phyloP scores from a whole-genome alignment of 2,329 filamentous ascomycete species.

The Thielaviopsis euricoi region DNA sequence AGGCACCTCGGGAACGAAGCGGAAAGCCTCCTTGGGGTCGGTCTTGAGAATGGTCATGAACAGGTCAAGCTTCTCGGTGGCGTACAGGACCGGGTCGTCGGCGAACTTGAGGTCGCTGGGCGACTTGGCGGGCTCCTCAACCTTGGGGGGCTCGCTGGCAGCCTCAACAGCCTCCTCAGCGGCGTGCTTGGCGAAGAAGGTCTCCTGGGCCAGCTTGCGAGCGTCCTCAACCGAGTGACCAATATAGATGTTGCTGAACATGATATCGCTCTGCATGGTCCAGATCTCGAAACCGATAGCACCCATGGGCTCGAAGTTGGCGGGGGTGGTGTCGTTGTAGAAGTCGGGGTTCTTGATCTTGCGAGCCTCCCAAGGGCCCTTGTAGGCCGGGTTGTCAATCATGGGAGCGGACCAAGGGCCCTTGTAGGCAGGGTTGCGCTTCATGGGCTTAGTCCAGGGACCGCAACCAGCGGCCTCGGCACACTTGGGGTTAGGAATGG shows the following conservation, averaged over 20 bases:
- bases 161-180: constrained; percentile 69
- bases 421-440: constrained; percentile 93
- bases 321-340: constrained; percentile 91
- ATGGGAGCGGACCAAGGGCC: constrained; percentile 90
- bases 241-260: constrained; percentile 99
- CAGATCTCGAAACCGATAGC: constrained; percentile 98
- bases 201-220: constrained; percentile 72
- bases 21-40: constrained; percentile 69
- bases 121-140: constrained; percentile 46
- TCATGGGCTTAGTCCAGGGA: constrained; percentile 80
- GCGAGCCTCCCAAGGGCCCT: constrained; percentile 82
- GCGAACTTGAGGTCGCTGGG: constrained; percentile 70
- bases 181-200: constrained; percentile 75
- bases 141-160: constrained; percentile 60
- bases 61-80: constrained; percentile 84
- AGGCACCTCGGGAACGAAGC: constrained; percentile 82
- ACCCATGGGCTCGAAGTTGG: constrained; percentile 96
- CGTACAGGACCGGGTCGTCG: constrained; percentile 73
- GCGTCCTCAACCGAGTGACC: constrained; percentile 92
- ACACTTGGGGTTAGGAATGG: constrained; percentile 90
- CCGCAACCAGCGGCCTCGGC: constrained; percentile 86
- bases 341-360: constrained; percentile 96
- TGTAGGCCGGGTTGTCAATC: constrained; percentile 97
- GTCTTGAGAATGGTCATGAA: constrained; percentile 72
- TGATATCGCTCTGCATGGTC: constrained; percentile 98